Evolutionary conservation across 2,329 filamentous ascomycete genomes (phyloP).

Genomic region (Cryphonectria radicalis): DNA sequence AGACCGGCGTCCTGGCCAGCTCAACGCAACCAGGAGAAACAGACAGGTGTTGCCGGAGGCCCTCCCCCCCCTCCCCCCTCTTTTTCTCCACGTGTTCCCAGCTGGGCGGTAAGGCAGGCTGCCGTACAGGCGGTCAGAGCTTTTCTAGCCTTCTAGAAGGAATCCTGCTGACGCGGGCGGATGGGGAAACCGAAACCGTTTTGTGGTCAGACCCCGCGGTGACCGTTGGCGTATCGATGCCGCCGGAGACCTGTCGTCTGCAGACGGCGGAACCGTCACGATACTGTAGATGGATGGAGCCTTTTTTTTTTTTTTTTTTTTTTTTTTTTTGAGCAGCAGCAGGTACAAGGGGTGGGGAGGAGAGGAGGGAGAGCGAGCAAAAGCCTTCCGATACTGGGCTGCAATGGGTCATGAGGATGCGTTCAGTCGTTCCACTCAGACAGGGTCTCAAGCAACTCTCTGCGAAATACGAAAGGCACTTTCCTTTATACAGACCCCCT

Average conservation of each 20-base stretch:
- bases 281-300: background rate
- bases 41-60: conserved; percentile 10
- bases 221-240: conserved; percentile 1
- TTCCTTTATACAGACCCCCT: background rate
- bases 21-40: background rate
- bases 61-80: background rate
- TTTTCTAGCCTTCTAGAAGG: conserved; percentile 8
- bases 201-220: conserved; percentile 10
- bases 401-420: background rate
- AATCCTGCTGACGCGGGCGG: background rate
- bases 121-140: conserved; percentile 19
- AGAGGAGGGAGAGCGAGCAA: background rate
- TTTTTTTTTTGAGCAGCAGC: background rate
- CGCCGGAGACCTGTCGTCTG: background rate
- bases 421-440: background rate
- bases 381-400: background rate
- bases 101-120: conserved; percentile 6
- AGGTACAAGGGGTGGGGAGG: background rate
- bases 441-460: background rate
- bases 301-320: no score
- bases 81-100: conserved; percentile 23
- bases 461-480: background rate
- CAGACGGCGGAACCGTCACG: background rate
- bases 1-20: background rate
- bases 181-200: background rate